phyloP scores from a whole-genome alignment of 371 early-diverging fungal species.

The Mucor lusitanicus region DNA sequence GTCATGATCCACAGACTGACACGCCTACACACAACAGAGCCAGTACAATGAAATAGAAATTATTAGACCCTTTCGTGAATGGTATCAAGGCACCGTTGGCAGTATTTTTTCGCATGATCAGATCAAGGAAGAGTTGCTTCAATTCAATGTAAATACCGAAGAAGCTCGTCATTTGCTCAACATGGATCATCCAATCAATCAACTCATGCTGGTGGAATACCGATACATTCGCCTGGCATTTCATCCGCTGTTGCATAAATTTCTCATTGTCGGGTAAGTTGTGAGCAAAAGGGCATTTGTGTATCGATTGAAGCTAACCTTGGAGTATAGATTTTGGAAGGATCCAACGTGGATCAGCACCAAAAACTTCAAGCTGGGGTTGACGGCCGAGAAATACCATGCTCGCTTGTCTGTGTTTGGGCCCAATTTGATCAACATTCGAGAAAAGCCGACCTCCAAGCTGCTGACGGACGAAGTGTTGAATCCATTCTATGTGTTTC shows the following conservation, averaged over 20 bases:
- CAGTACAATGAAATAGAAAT: slow-evolving; percentile 73
- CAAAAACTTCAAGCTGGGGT: slow-evolving; percentile 53
- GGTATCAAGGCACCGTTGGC: slow-evolving; percentile 70
- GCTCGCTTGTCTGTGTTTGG: slow-evolving; percentile 83
- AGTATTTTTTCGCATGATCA: slow-evolving; percentile 64
- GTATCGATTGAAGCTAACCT: not conserved
- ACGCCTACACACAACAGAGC: slow-evolving; percentile 46
- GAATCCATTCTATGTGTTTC: slow-evolving; percentile 95
- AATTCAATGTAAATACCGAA: slow-evolving; percentile 24
- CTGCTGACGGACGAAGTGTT: slow-evolving; percentile 85
- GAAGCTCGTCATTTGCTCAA: slow-evolving; percentile 26
- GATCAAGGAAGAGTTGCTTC: slow-evolving; percentile 38
- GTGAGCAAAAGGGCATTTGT: not conserved
- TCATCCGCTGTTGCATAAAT: slow-evolving; percentile 75
- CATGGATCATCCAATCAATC: slow-evolving; percentile 33
- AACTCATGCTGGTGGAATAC: slow-evolving; percentile 70
- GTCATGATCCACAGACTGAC: no score
- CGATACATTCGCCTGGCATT: slow-evolving; percentile 85
- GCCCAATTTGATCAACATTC: slow-evolving; percentile 79
- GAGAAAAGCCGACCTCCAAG: slow-evolving; percentile 73
- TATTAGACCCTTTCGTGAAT: slow-evolving; percentile 55
- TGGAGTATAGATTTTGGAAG: slow-evolving; percentile 65
- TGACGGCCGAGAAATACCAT: slow-evolving; percentile 52
- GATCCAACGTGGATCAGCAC: slow-evolving; percentile 69
- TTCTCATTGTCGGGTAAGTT: slow-evolving; percentile 64